Conservation (phyloP, 345 rosid genomes). For the Psidium guajava region DNA sequence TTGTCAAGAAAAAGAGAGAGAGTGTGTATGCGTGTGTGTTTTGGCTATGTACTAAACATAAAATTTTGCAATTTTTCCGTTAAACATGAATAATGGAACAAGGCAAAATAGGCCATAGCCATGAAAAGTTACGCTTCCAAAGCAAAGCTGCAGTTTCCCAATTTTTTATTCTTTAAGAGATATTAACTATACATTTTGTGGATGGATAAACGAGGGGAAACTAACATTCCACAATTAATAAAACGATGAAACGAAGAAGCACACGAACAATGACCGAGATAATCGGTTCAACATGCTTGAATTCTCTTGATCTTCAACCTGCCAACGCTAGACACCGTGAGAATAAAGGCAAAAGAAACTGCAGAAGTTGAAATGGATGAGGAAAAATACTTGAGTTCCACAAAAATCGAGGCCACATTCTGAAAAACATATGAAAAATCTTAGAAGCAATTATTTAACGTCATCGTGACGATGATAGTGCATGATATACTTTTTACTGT, state of each 20-base stretch:
- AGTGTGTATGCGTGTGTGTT: neutral
- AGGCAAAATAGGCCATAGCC: neutral
- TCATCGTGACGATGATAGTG: neutral
- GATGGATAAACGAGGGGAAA: neutral
- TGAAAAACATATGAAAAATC: neutral
- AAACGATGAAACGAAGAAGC: neutral
- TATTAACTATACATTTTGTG: neutral
- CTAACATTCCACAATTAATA: neutral
- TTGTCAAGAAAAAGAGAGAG: neutral
- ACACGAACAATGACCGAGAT: neutral
- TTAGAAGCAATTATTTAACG: neutral
- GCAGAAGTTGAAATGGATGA: neutral
- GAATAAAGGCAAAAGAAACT: neutral
- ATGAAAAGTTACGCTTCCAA: constrained; percentile 34
- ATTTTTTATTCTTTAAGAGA: neutral
- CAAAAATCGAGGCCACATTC: neutral
- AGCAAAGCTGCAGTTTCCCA: neutral
- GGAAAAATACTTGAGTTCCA: neutral
- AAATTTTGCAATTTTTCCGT: constrained; percentile 2
- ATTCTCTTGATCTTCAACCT: neutral
- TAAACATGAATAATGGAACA: constrained; percentile 12
- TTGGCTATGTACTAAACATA: neutral
- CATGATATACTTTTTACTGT: neutral
- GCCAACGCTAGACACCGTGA: neutral
- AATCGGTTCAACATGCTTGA: neutral